A percentile compares a stretch with the other conserved stretches of the same genome.
These are phyloP conservation scores for Cryphonectria carpinicola DNA, from an alignment of 2,329 filamentous ascomycete species.

Conservation along the genomic window DNA sequence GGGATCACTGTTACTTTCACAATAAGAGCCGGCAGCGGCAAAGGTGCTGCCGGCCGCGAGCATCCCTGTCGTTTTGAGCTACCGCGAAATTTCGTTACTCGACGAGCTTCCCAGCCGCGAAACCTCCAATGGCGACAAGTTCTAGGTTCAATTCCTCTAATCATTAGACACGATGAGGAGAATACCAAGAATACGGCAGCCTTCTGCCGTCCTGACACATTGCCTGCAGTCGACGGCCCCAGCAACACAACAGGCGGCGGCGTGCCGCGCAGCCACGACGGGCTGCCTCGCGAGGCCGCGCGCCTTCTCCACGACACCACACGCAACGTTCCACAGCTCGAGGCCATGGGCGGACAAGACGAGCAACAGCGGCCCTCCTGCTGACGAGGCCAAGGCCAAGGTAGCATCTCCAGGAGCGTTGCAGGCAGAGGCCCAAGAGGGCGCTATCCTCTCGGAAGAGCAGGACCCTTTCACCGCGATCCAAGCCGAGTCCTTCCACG, in stretches of 20 bases:
- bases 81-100: slow-evolving; percentile 24
- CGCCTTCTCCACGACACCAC: slow-evolving; percentile 28
- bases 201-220: slow-evolving; percentile 22
- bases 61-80: slow-evolving; percentile 6
- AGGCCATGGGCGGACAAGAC: slow-evolving; percentile 6
- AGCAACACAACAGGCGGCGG: slow-evolving; percentile 13
- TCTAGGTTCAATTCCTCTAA: slow-evolving; percentile 1
- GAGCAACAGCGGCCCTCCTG: background rate
- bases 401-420: background rate
- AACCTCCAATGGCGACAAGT: background rate
- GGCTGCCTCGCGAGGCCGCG: slow-evolving; percentile 10
- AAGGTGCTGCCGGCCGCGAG: slow-evolving; percentile 10
- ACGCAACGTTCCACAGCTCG: slow-evolving; percentile 8
- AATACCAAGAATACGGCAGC: slow-evolving; percentile 26
- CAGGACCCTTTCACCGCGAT: background rate
- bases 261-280: slow-evolving; percentile 18
- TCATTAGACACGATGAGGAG: slow-evolving; percentile 24
- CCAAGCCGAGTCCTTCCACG: background rate
- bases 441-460: background rate
- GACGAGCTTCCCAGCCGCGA: background rate
- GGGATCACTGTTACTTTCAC: background rate
- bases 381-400: background rate
- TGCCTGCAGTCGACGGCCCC: slow-evolving; percentile 23
- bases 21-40: slow-evolving; percentile 7
- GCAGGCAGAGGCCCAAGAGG: background rate